Base-by-base conservation (phyloP, 805 yeast genomes). In the Metschnikowia drakensbergensis region DNA sequence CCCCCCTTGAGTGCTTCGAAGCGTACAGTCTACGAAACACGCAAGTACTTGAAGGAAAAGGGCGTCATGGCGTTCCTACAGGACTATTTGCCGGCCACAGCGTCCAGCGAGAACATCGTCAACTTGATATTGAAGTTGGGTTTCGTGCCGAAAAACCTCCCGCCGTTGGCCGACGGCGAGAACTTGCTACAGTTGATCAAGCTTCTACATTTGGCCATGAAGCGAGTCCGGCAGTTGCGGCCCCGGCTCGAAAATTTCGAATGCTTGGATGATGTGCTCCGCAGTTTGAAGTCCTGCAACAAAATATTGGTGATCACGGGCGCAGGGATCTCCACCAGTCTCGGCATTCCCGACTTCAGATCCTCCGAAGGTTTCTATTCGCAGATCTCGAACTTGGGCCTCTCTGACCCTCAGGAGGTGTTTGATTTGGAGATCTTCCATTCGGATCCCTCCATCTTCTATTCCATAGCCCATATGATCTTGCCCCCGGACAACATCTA, bases 271-370 rank as follows among this genome's bases (percentile, higher is more conserved):
- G 81, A 83, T 51, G 80, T 85, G 1, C 65, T 80, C 2, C 71
- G 69, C 1, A 58, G 58, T 27, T 50, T 66, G 30, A 28, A 31
- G n/a, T 25, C 38, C 7, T 56, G 63, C 26, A 51, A 54, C 38
- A 83, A 80, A 36, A 75, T 90, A 8, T 59, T 91, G 50, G 90
- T 90, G 0, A 64, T 90, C 23, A 88, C 96, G 0, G 97, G 97
- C 11, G 97, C 97, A 0, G 97, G 97, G 25, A 88, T 90, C 47
- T 86, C 95, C 32, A 89, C 97, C 3, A 81, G 89, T 1, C 68
- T 89, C 46, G 97, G 97, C 6, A 90, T 89, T 47, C 97, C 97
- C 0, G 97, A 89, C 67, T 89, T 90, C 68, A 77, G 97, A 62
- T 88, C 96, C 0, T 82, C 88, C n/a, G 76, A 83, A 54, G 97